These are phyloP conservation scores for Eucalyptus virginea DNA, from an alignment of 345 rosid species.

Conservation along the genomic window DNA sequence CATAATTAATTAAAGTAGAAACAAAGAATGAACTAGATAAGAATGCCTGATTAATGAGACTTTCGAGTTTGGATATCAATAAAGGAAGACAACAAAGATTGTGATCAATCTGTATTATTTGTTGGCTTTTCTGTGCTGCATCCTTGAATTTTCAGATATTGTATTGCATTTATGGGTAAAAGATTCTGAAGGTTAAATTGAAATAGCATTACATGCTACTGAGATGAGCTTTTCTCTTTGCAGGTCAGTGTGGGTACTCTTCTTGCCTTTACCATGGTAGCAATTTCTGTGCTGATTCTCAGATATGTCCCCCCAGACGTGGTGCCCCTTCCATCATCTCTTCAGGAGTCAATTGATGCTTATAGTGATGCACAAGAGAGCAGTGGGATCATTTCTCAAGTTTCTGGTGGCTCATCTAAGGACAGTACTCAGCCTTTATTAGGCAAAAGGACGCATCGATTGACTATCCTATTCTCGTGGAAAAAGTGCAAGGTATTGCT, in stretches of 20 bases:
- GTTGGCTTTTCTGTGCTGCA: background rate
- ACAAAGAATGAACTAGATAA: background rate
- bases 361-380: constrained; percentile 18
- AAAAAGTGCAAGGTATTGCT: constrained; percentile 30
- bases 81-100: background rate
- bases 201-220: background rate
- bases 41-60: background rate
- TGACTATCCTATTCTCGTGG: constrained; percentile 26
- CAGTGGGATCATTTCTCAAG: constrained; percentile 1
- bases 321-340: constrained; percentile 71
- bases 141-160: background rate
- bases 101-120: background rate
- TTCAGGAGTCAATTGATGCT: constrained; percentile 66
- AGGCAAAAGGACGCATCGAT: constrained; percentile 3
- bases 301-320: constrained; percentile 97
- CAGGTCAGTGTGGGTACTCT: constrained; percentile 99
- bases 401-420: constrained; percentile 11
- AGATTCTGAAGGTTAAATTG: background rate
- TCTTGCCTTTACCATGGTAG: constrained; percentile 93
- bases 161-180: background rate
- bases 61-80: background rate
- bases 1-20: background rate
- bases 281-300: constrained; percentile 82
- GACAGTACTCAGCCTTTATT: constrained; percentile 34
- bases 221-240: background rate